These are phyloP conservation scores for Rhinocladiella similis DNA, from an alignment of 2,329 filamentous ascomycete genomes.

Conservation along the genomic window DNA sequence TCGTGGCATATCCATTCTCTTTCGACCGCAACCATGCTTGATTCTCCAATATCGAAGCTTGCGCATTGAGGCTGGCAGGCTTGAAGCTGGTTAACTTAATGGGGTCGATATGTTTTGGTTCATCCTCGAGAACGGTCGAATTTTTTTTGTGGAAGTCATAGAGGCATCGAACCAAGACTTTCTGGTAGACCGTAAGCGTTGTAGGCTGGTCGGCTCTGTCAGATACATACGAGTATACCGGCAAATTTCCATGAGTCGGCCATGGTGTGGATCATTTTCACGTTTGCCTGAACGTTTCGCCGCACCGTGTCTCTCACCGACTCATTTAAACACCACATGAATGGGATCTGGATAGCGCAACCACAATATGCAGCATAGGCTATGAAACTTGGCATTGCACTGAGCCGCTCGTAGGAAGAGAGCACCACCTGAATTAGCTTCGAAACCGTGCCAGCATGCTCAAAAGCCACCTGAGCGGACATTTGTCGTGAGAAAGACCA, in stretches of 20 bases:
- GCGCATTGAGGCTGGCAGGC: neutral
- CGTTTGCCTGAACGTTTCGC: conserved; percentile 1
- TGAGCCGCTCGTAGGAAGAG: neutral
- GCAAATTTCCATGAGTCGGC: conserved; percentile 4
- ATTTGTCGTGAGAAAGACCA: neutral
- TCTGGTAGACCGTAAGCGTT: too few relatives aligned
- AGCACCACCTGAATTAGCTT: neutral
- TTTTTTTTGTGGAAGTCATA: conserved; percentile 6
- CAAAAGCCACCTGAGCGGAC: conserved; percentile 2
- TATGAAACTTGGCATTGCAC: conserved; percentile 6
- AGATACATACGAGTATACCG: neutral
- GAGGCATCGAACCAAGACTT: conserved; percentile 6
- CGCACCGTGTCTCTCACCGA: neutral
- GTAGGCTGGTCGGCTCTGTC: too few relatives aligned
- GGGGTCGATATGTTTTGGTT: conserved; percentile 6
- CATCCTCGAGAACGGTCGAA: conserved; percentile 6
- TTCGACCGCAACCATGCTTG: neutral
- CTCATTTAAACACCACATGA: neutral
- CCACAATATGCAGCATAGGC: conserved; percentile 5
- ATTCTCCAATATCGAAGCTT: conserved; percentile 9
- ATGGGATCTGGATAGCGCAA: conserved; percentile 9
- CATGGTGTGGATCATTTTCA: conserved; percentile 1
- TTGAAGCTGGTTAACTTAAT: conserved; percentile 11
- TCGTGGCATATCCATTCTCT: neutral
- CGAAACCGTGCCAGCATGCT: conserved; percentile 2